phyloP scores from a whole-genome alignment of 768 basidiomycete species.

The Lactarius indigo region DNA sequence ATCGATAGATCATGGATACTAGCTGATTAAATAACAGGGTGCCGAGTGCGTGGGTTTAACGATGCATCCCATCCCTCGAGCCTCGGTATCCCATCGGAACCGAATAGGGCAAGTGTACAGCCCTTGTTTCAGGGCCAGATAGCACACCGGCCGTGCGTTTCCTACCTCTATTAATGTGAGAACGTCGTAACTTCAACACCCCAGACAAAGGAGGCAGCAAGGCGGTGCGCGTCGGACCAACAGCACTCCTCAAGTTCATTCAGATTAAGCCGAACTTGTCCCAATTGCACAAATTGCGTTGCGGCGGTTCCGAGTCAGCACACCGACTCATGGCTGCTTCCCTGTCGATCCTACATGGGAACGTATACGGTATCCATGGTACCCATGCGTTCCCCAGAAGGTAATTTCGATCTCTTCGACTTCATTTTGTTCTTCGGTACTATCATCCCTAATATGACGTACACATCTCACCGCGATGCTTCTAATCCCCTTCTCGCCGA shows the following conservation, averaged over 20 bases:
- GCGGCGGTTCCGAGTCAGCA: background rate
- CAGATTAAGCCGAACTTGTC: background rate
- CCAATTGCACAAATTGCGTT: background rate
- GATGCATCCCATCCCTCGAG: background rate
- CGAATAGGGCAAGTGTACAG: constrained; percentile 1
- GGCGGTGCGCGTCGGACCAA: background rate
- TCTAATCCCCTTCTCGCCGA: constrained; percentile 1
- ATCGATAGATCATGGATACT: background rate
- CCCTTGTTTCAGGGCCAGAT: background rate
- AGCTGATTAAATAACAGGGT: background rate
- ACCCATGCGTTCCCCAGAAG: constrained; percentile 11
- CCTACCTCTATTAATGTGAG: constrained; percentile 1
- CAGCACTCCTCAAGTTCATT: background rate
- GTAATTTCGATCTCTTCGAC: constrained; percentile 16
- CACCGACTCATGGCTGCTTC: background rate
- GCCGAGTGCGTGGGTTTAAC: background rate
- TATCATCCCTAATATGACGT: background rate
- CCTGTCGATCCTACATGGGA: constrained; percentile 7
- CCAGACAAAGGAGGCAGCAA: background rate
- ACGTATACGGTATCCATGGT: constrained; percentile 2
- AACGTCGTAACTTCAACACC: background rate
- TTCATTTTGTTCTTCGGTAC: constrained; percentile 10
- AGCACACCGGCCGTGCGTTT: background rate
- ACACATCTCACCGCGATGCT: background rate
- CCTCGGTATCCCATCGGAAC: background rate